Percentiles rank a stretch among this genome's conserved stretches.
Conservation (phyloP, 768 basidiomycete species). For the Cyclocybe cylindracea region DNA sequence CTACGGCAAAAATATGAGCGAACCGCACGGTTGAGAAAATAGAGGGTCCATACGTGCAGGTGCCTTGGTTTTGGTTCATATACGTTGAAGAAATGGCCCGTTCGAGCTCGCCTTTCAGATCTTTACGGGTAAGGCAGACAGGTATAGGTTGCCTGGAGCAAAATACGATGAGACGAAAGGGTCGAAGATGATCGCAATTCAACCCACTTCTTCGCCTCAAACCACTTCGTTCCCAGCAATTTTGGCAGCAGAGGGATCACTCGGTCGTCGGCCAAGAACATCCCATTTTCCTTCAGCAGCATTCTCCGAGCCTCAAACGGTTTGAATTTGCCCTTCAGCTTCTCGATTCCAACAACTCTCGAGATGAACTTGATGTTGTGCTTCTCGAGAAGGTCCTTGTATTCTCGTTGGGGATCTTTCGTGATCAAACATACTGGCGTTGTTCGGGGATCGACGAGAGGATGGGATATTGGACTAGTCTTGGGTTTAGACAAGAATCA, state of each 20-base stretch:
- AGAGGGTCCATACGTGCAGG: constrained; percentile 69
- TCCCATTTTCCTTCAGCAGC: constrained; percentile 83
- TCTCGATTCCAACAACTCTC: constrained; percentile 86
- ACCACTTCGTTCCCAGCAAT: constrained; percentile 87
- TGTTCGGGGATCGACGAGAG: constrained; percentile 80
- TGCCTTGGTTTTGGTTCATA: constrained; percentile 93
- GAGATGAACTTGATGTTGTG: constrained; percentile 87
- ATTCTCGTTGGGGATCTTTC: constrained; percentile 94
- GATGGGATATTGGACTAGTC: constrained; percentile 72
- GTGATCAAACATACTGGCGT: constrained; percentile 87
- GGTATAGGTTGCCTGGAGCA: constrained; percentile 86
- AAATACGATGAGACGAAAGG: constrained; percentile 4
- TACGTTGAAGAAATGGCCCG: constrained; percentile 93
- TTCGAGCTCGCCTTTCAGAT: constrained; percentile 91
- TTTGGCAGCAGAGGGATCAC: constrained; percentile 86
- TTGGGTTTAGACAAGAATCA: constrained; percentile 2
- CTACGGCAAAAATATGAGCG: constrained; percentile 35
- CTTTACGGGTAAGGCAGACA: constrained; percentile 84
- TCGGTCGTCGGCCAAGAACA: constrained; percentile 94
- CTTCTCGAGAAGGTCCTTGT: constrained; percentile 87
- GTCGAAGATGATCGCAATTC: background rate
- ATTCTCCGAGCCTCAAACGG: constrained; percentile 80
- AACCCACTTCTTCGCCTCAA: constrained; percentile 92
- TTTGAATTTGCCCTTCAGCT: constrained; percentile 93
- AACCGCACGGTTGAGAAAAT: background rate